Percentiles rank a stretch among this genome's conserved stretches.
Evolutionary conservation across 163 green algal species (phyloP).

Genomic region (Scenedesmus sp.): DNA sequence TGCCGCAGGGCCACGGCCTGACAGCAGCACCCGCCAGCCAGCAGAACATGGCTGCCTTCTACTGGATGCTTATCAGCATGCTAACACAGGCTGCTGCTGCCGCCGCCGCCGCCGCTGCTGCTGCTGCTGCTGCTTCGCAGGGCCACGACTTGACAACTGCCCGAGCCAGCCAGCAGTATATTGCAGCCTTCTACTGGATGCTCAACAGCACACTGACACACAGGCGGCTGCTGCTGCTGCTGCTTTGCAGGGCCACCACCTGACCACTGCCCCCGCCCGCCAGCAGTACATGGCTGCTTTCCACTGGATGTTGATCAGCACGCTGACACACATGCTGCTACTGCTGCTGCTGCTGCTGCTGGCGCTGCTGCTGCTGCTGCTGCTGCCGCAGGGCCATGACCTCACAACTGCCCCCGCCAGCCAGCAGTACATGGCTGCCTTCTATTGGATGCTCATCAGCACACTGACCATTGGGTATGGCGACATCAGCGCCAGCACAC

Average conservation of each 20-base stretch:
- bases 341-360: too few relatives aligned
- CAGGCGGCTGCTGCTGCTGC: too few relatives aligned
- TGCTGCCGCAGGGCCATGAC: conserved; percentile 15
- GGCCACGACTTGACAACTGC: conserved; percentile 1
- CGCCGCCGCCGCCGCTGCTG: too few relatives aligned
- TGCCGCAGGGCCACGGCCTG: conserved; percentile 30
- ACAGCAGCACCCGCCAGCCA: background rate
- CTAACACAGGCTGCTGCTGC: background rate
- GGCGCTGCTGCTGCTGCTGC: background rate
- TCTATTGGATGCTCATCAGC: conserved; percentile 49
- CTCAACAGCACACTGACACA: conserved; percentile 9
- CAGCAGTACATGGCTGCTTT: conserved; percentile 38
- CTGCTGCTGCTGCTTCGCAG: background rate
- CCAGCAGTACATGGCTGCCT: conserved; percentile 42
- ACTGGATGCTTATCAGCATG: conserved; percentile 42
- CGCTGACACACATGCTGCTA: background rate
- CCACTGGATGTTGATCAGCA: conserved; percentile 35
- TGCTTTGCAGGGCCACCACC: background rate
- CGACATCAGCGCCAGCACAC: conserved; percentile 27
- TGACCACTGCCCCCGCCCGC: background rate
- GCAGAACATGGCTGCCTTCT: conserved; percentile 46
- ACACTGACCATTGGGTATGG: conserved; percentile 36
- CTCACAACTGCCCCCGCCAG: background rate
- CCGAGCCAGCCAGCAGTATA: background rate
- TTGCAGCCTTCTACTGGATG: conserved; percentile 42